Evolutionary conservation across 2,329 filamentous ascomycete species (phyloP), one percentile per base, ranked within the genome.

Genomic region (Stemphylium vesicarium): DNA sequence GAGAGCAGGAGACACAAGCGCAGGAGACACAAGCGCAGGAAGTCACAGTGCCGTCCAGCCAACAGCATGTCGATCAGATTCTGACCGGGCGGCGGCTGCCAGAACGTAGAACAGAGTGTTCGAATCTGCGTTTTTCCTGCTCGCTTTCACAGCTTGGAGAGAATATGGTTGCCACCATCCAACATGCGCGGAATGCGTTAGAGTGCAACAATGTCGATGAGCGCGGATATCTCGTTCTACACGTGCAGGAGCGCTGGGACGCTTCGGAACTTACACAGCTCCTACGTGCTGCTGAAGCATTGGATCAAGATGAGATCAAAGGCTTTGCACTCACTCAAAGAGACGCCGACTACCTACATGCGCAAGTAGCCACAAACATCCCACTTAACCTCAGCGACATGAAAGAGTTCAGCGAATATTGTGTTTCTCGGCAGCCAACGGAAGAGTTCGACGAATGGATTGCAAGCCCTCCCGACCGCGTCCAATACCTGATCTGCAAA

Each of bases 401-500:
- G 4, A 2, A 42, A 46, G 46, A 20, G 4, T 50, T 50, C 22
- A 32, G 26, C 22, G 16, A 50, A 44, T 24, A n/a, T 0, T 20
- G 35, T 42, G 32, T 20, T 22, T 42, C 29, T 16, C 6, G 43
- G 29, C 13, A 56, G 22, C 42, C 20, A 6, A 43, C 43, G 24
- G n/a, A 32, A 44, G 48, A 48, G 4, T 52, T 56, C 29, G 10
- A 56, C 32, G 15, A 40, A 13, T 56, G 18, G 47, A 48, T 52
- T 48, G 48, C 16, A 47, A 38, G 26, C 24, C 48, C 38, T 2
- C 42, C 43, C 12, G 13, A 33, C 20, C 13, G 24, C 32, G 48
- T 56, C 20, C 11, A 24, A 52, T 56, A 56, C 12, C 16, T 50
- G 2, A 48, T 56, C 35, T 47, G 38, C 26, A 4, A 51, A 43